Base-by-base conservation (phyloP, 768 basidiomycete species). In the Saitozyma podzolica region DNA sequence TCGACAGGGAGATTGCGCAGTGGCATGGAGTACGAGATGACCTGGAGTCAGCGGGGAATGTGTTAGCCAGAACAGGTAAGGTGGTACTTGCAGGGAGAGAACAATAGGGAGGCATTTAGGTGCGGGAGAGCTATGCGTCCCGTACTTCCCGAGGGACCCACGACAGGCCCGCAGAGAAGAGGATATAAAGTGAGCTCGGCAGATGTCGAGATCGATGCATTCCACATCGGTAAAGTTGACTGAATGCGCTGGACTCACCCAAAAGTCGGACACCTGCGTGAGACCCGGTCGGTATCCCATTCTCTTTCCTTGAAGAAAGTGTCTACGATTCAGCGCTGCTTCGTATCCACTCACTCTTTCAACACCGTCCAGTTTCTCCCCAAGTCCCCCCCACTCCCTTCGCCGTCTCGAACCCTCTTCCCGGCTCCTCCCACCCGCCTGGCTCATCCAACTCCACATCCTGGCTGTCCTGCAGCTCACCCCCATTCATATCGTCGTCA, bases 401-500 rank as follows among this genome's bases (percentile, higher is more conserved):
- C 3, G 59, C 64, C 2, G 50, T 43, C 52, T 69, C 68, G 53
- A 65, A 65, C 14, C 67, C 63, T 58, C 61, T n/a, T 17, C 56
- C 59, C 10, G 54, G 29, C 29, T 29, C 29, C 5, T 29, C 29
- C 29, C 29, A 29, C 29, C 29, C 29, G 29, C 29, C 42, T 10
- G 17, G 50, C 51, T 50, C 8, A 42, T 37, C 50, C 2, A 20
- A 9, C 37, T 39, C 16, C 8, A 56, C 54, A 42, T 42, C 54
- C 62, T 19, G 19, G 41, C 29, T 51, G 10, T 66, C 62, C 5
- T 50, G 41, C 1, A 62, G 50, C 6, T 40, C 40, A 0, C 71
- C 66, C 8, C 68, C 71, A 45, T 59, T 61, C 10, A 66, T 68
- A n/a, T 73, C 68, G 43, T 73, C 68, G 41, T 73, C 71, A 4